Evolutionary conservation across 2,329 filamentous ascomycete species (phyloP), one percentile per base, ranked within the genome.

Genomic region (Botrytis galanthina): DNA sequence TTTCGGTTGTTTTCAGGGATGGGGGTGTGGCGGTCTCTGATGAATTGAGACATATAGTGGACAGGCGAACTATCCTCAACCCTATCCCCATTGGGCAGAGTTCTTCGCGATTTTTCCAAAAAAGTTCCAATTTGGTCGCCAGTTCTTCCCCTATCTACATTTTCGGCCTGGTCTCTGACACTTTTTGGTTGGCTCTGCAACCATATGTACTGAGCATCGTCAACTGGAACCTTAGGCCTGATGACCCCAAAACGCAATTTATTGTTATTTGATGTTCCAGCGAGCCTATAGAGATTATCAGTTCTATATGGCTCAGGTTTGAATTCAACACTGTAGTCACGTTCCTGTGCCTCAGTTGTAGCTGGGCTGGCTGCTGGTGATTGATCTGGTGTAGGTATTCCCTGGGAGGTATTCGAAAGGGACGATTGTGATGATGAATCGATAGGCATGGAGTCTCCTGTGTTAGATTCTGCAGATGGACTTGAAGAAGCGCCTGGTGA

Each of bases 141-240:
- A 10, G 3, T 10, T 32, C 37, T 39, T 0, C 14, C 9, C 12
- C 3, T 3, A 12, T 44, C 39, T 9, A 2, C 0, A 0, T 10
- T 4, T 22, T 2, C 2, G 9, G 6, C 22, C 1, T 20, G 3
- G 1, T 39, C 5, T 16, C 37, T 37, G 3, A 39, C 26, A 10
- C 3, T 3, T n/a, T n/a, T 3, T 20, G 64, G 32, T 37, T 54
- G 64, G 9, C 18, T 18, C 22, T 37, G 29, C 10, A 67, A 16
- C 32, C 46, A 67, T 20, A 37, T 0, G 8, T 10, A 5, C 51
- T 67, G 46, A 35, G 64, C 64, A 12, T 37, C 8, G n/a, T 2
- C 32, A 54, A 35, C 10, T 26, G 64, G 46, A 10, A 67, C n/a
- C n/a, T 0, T 57, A 29, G 5, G 2, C 29, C 29, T 39, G 8